A percentile compares a stretch with the other conserved stretches of the same genome.
These are phyloP conservation scores for Casuarina glauca DNA, from an alignment of 306 rosid species.

Conservation along the genomic window DNA sequence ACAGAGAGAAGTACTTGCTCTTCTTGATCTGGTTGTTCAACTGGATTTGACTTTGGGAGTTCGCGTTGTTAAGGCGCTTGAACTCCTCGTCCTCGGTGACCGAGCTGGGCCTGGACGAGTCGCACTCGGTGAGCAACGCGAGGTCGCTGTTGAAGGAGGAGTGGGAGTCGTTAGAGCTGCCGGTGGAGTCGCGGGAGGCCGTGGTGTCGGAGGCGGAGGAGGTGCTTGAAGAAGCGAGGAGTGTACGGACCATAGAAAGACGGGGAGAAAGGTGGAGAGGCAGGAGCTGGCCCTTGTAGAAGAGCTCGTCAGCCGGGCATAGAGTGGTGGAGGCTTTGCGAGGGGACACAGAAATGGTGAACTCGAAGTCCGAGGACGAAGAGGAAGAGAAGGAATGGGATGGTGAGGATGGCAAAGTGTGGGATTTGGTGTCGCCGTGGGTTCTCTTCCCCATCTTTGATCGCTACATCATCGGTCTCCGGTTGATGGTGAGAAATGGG, in stretches of 20 bases:
- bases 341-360: conserved; percentile 76
- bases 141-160: conserved; percentile 62
- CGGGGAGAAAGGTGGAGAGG: conserved; percentile 85
- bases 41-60: not conserved
- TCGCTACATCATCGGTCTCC: conserved; percentile 25
- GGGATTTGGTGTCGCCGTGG: conserved; percentile 36
- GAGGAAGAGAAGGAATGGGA: conserved; percentile 75
- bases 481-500: not conserved
- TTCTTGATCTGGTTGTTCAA: conserved; percentile 40
- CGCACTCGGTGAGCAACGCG: conserved; percentile 49
- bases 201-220: conserved; percentile 49
- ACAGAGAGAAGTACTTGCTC: conserved; percentile 62
- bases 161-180: conserved; percentile 60
- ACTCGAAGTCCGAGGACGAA: conserved; percentile 84
- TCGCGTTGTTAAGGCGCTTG: conserved; percentile 41
- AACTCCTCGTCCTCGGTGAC: conserved; percentile 63
- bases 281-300: conserved; percentile 85
- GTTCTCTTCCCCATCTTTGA: conserved; percentile 45
- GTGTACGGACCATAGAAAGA: conserved; percentile 77
- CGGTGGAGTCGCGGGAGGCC: conserved; percentile 79
- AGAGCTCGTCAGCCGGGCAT: conserved; percentile 92
- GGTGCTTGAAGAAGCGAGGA: conserved; percentile 55
- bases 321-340: conserved; percentile 61
- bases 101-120: conserved; percentile 80
- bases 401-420: conserved; percentile 77